A percentile compares a stretch with the other conserved stretches of the same genome.
Conservation (phyloP, 768 basidiomycete species). For the Bullera alba region DNA sequence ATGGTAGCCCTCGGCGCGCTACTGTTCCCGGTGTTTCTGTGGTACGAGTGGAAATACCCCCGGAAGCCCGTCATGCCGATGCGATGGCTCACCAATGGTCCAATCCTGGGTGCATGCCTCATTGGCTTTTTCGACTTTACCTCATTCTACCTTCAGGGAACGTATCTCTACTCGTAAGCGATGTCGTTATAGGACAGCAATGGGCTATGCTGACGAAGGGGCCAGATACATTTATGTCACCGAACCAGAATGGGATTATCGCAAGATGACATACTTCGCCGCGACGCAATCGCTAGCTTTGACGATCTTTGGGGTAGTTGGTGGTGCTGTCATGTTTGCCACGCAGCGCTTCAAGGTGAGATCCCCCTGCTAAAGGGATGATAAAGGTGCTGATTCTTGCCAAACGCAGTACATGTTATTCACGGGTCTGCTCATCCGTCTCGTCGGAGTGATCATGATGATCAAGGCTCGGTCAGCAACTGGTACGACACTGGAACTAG, state of each 20-base stretch:
- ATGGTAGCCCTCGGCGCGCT: slow-evolving; percentile 48
- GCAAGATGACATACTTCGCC: slow-evolving; percentile 60
- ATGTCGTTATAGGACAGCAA: slow-evolving; percentile 49
- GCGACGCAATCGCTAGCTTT: slow-evolving; percentile 55
- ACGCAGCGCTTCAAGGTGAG: slow-evolving; percentile 56
- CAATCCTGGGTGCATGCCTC: slow-evolving; percentile 55
- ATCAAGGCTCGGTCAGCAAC: slow-evolving; percentile 60
- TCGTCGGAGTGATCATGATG: slow-evolving; percentile 63
- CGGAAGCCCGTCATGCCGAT: slow-evolving; percentile 57
- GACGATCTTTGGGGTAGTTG: slow-evolving; percentile 60
- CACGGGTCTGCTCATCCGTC: slow-evolving; percentile 56
- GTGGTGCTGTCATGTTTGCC: slow-evolving; percentile 56
- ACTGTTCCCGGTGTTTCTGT: slow-evolving; percentile 23
- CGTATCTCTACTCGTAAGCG: slow-evolving; percentile 67
- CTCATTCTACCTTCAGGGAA: slow-evolving; percentile 56
- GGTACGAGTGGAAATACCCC: slow-evolving; percentile 51
- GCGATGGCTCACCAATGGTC: slow-evolving; percentile 57
- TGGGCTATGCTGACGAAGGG: neutral
- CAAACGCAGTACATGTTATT: slow-evolving; percentile 50
- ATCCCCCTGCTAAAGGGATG: neutral
- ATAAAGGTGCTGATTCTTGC: neutral
- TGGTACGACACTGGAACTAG: slow-evolving; percentile 48
- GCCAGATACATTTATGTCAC: slow-evolving; percentile 41
- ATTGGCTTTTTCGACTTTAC: slow-evolving; percentile 55
- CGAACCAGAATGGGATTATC: slow-evolving; percentile 50